A percentile compares a stretch with the other conserved stretches of the same genome.
Evolutionary conservation across 2,329 filamentous ascomycete species (phyloP).

Genomic region (Penicillium sp.): DNA sequence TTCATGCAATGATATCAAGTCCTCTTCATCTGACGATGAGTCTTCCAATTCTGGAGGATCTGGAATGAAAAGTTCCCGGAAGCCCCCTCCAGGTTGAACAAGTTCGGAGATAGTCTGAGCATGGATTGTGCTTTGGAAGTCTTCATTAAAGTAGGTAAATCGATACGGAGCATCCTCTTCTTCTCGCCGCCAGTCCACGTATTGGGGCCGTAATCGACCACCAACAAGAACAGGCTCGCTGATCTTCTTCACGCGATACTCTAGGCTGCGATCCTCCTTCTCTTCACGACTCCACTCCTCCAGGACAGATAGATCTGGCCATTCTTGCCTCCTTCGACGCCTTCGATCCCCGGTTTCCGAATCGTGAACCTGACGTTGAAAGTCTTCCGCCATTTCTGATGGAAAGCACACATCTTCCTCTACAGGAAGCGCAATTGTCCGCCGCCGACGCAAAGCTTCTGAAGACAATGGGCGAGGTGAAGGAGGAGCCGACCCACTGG

Average conservation of each 20-base stretch:
- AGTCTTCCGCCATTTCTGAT: slow-evolving; percentile 75
- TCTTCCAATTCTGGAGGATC: slow-evolving; percentile 74
- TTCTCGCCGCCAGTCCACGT: slow-evolving; percentile 76
- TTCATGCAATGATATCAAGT: slow-evolving; percentile 16
- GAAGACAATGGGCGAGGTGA: slow-evolving; percentile 36
- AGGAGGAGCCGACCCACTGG: slow-evolving; percentile 28
- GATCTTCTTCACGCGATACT: slow-evolving; percentile 81
- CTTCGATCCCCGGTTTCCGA: slow-evolving; percentile 40
- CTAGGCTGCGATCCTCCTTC: slow-evolving; percentile 80
- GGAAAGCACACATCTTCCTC: slow-evolving; percentile 94
- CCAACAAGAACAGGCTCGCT: slow-evolving; percentile 91
- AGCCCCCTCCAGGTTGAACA: slow-evolving; percentile 76
- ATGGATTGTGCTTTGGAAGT: slow-evolving; percentile 92
- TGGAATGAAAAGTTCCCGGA: slow-evolving; percentile 84
- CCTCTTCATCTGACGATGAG: slow-evolving; percentile 61
- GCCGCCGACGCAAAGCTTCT: slow-evolving; percentile 45
- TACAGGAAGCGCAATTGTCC: slow-evolving; percentile 60
- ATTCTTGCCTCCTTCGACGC: slow-evolving; percentile 65
- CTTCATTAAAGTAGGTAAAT: slow-evolving; percentile 98
- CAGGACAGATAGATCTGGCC: slow-evolving; percentile 79
- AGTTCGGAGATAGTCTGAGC: slow-evolving; percentile 93
- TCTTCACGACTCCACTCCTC: slow-evolving; percentile 90
- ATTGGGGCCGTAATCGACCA: slow-evolving; percentile 76
- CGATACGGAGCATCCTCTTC: slow-evolving; percentile 89
- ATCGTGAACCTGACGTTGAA: slow-evolving; percentile 47